Percentiles rank a stretch among this genome's conserved stretches.
phyloP scores from a whole-genome alignment of 2,329 filamentous ascomycete species.

The Mycosphaerelloides madeirae region DNA sequence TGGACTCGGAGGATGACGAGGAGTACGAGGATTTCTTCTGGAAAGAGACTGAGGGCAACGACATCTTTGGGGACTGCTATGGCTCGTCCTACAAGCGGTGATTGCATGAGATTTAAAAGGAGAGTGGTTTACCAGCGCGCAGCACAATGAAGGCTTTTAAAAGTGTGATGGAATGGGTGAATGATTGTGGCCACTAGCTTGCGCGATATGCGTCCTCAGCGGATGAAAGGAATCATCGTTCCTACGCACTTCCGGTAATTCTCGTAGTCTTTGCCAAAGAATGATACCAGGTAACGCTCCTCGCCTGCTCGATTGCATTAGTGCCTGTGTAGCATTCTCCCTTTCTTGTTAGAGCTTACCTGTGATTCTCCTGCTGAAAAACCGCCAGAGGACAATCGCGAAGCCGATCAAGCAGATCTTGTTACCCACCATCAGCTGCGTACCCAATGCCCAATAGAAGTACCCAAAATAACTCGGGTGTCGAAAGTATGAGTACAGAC shows the following conservation, averaged over 20 bases:
- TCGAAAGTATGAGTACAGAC: constrained; percentile 69
- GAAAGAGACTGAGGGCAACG: too few relatives aligned
- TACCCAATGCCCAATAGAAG: constrained; percentile 97
- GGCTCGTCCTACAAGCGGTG: too few relatives aligned
- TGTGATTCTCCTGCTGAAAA: constrained; percentile 70
- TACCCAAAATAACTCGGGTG: constrained; percentile 97
- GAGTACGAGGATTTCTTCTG: too few relatives aligned
- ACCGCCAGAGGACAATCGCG: constrained; percentile 71
- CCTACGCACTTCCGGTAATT: constrained; percentile 66
- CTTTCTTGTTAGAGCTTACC: constrained; percentile 36
- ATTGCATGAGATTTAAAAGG: too few relatives aligned
- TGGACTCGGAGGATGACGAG: too few relatives aligned
- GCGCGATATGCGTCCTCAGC: constrained; percentile 1
- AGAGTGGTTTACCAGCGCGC: too few relatives aligned
- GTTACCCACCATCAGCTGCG: constrained; percentile 86
- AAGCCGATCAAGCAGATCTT: constrained; percentile 71
- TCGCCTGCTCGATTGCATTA: constrained; percentile 53
- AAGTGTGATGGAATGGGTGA: too few relatives aligned
- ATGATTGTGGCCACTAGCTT: too few relatives aligned
- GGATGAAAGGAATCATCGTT: constrained; percentile 76
- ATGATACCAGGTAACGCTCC: constrained; percentile 69
- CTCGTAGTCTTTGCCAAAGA: constrained; percentile 80
- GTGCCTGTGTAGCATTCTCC: too few relatives aligned
- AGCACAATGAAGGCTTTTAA: too few relatives aligned
- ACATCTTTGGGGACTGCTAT: too few relatives aligned